A percentile compares a stretch with the other conserved stretches of the same genome.
phyloP scores from a whole-genome alignment of 441 rosid genomes.

The Erodium texanum region DNA sequence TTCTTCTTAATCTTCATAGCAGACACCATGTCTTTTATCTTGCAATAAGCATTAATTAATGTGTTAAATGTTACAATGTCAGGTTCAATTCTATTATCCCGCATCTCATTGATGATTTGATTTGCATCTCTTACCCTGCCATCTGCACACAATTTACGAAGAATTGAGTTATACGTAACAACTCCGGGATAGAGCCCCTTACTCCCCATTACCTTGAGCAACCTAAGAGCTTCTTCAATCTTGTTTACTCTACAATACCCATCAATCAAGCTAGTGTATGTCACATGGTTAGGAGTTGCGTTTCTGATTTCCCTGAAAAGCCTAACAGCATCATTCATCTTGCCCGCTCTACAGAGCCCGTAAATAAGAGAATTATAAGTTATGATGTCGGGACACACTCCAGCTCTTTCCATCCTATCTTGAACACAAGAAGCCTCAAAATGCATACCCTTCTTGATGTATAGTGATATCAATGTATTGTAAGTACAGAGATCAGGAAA shows the following conservation, averaged over 20 bases:
- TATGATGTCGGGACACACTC: slow-evolving; percentile 60
- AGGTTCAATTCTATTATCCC: slow-evolving; percentile 57
- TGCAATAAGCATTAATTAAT: slow-evolving; percentile 78
- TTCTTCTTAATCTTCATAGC: slow-evolving; percentile 73
- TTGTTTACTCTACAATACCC: slow-evolving; percentile 74
- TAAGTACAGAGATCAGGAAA: slow-evolving; percentile 64
- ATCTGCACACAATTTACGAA: slow-evolving; percentile 67
- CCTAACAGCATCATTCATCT: slow-evolving; percentile 80
- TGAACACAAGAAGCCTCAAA: slow-evolving; percentile 80
- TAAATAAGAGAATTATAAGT: slow-evolving; percentile 75
- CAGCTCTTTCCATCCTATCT: slow-evolving; percentile 72
- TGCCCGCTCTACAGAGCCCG: slow-evolving; percentile 75
- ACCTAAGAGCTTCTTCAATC: slow-evolving; percentile 66
- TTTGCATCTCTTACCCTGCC: slow-evolving; percentile 82
- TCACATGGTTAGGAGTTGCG: slow-evolving; percentile 51
- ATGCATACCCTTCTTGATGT: slow-evolving; percentile 84
- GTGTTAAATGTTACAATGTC: slow-evolving; percentile 86
- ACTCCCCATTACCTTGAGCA: slow-evolving; percentile 57
- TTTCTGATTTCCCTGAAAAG: slow-evolving; percentile 63
- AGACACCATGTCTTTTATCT: slow-evolving; percentile 66
- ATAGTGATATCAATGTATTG: slow-evolving; percentile 68
- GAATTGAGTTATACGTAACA: slow-evolving; percentile 67
- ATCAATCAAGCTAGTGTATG: slow-evolving; percentile 79
- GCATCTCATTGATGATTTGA: slow-evolving; percentile 68
- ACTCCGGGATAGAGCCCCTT: slow-evolving; percentile 63